Evolutionary conservation across 768 basidiomycete species (phyloP).

Genomic region (Auriculariales sp.): DNA sequence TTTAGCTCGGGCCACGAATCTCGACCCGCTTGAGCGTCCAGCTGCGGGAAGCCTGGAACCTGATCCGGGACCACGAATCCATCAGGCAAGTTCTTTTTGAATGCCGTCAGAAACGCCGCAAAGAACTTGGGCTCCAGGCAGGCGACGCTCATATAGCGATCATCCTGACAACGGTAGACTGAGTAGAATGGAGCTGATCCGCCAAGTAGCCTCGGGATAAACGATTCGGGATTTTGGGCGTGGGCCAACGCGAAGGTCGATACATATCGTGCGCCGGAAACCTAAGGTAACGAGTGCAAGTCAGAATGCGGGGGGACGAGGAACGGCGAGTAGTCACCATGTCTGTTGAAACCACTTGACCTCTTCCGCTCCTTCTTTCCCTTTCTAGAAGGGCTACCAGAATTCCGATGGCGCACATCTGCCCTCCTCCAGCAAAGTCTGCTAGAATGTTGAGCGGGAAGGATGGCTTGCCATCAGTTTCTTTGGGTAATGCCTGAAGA

Average conservation of each 20-base stretch:
- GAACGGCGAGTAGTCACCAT: slow-evolving; percentile 36
- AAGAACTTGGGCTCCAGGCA: slow-evolving; percentile 68
- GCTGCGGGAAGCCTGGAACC: slow-evolving; percentile 31
- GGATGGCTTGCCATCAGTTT: slow-evolving; percentile 45
- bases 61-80: slow-evolving; percentile 29
- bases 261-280: slow-evolving; percentile 68
- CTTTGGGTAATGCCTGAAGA: slow-evolving; percentile 17
- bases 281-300: slow-evolving; percentile 24
- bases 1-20: slow-evolving; percentile 43
- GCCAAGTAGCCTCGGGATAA: no score
- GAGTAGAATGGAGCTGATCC: slow-evolving; percentile 70
- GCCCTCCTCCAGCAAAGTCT: slow-evolving; percentile 73
- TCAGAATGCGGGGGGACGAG: background rate
- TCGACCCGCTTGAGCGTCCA: slow-evolving; percentile 27
- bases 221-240: slow-evolving; percentile 16
- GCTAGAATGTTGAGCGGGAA: slow-evolving; percentile 68
- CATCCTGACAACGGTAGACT: slow-evolving; percentile 59
- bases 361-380: slow-evolving; percentile 39
- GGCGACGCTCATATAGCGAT: slow-evolving; percentile 61
- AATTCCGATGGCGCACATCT: slow-evolving; percentile 60
- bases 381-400: slow-evolving; percentile 63
- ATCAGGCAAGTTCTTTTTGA: slow-evolving; percentile 33
- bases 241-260: slow-evolving; percentile 55
- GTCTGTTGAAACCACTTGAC: slow-evolving; percentile 61
- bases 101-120: slow-evolving; percentile 38